These are phyloP conservation scores for Inga leiocalycina DNA, from an alignment of 306 rosid genomes.

Conservation along the genomic window DNA sequence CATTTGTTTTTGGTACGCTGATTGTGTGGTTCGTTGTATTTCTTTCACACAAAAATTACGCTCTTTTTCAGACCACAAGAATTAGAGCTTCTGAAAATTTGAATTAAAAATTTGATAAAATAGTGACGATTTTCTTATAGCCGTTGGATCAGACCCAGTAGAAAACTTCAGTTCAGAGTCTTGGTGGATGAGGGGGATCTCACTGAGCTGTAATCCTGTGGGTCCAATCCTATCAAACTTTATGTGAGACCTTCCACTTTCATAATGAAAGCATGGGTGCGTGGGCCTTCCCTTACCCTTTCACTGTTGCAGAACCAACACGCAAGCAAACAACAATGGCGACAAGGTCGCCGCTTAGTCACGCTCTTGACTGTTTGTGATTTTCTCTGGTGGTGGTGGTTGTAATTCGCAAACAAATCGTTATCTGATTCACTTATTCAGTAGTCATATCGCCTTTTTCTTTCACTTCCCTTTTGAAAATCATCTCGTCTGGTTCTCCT, in stretches of 20 bases:
- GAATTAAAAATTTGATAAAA: too few relatives aligned
- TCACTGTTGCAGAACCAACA: neutral
- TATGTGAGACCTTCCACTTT: neutral
- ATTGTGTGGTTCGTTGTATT: too few relatives aligned
- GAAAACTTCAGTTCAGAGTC: too few relatives aligned
- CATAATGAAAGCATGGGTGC: conserved; percentile 26
- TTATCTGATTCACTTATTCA: neutral
- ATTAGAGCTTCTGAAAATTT: too few relatives aligned
- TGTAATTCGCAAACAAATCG: neutral
- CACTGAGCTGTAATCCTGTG: neutral
- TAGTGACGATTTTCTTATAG: too few relatives aligned
- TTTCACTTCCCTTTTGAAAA: neutral
- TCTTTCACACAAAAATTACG: too few relatives aligned
- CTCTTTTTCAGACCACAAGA: too few relatives aligned
- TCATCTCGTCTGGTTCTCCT: neutral
- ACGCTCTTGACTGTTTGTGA: neutral
- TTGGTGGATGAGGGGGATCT: neutral
- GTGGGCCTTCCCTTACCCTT: conserved; percentile 29
- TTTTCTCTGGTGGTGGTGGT: neutral
- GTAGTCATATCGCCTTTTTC: neutral
- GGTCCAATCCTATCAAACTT: neutral
- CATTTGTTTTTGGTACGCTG: too few relatives aligned
- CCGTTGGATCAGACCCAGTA: too few relatives aligned
- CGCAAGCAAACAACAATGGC: neutral
- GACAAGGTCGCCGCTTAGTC: neutral